These are phyloP conservation scores for Remersonia thermophila DNA, from an alignment of 2,329 filamentous ascomycete genomes.

Conservation along the genomic window DNA sequence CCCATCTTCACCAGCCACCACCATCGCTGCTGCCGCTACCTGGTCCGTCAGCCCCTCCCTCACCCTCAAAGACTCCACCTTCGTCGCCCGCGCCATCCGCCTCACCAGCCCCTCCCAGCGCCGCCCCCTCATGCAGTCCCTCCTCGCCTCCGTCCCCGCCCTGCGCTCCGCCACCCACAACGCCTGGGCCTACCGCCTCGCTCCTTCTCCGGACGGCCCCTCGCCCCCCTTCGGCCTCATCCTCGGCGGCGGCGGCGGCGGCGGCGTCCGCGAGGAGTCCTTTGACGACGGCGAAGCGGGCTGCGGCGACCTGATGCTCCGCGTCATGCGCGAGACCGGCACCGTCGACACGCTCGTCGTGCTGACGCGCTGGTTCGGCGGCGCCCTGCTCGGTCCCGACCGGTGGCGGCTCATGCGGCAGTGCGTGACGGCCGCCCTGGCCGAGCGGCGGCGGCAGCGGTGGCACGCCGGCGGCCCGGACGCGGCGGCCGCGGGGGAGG, in stretches of 20 bases:
- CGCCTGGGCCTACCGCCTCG: constrained; percentile 39
- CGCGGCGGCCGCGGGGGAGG: constrained; percentile 35
- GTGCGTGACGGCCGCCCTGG: constrained; percentile 41
- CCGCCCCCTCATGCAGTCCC: constrained; percentile 30
- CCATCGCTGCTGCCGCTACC: constrained; percentile 4
- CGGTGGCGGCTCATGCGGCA: constrained; percentile 51
- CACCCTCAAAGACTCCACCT: constrained; percentile 41
- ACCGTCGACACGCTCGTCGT: constrained; percentile 43
- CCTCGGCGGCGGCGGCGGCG: too few species aligned
- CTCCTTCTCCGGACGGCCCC: constrained; percentile 20
- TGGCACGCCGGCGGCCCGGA: constrained; percentile 26
- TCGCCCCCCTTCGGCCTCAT: too few species aligned
- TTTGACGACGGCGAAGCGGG: constrained; percentile 52
- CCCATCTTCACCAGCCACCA: neutral
- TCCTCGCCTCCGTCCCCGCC: constrained; percentile 36
- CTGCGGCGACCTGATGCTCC: constrained; percentile 43
- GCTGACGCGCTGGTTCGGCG: constrained; percentile 50
- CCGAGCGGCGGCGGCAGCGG: constrained; percentile 35
- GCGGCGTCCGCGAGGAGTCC: constrained; percentile 33
- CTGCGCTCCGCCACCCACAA: constrained; percentile 47
- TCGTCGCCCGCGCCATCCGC: constrained; percentile 40
- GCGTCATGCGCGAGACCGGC: constrained; percentile 38
- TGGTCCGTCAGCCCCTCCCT: constrained; percentile 43
- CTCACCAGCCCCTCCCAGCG: constrained; percentile 30
- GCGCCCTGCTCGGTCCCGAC: constrained; percentile 48